A percentile compares a stretch with the other conserved stretches of the same genome.
These are phyloP conservation scores for Saccharomyces pastorianus DNA, from an alignment of 1,139 yeast genomes.

Conservation along the genomic window DNA sequence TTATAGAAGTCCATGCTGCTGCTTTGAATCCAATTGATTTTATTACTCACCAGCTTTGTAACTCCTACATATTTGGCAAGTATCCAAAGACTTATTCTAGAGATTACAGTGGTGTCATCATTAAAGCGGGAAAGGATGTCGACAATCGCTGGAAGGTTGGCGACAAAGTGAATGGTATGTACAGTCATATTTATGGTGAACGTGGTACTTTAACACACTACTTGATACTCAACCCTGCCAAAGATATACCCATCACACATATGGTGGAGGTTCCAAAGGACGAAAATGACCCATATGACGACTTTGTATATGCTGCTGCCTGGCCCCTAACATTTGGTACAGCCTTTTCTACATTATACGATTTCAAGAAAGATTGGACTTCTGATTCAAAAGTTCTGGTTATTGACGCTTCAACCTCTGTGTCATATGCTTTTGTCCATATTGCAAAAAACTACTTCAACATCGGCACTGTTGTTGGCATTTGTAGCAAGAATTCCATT, in stretches of 20 bases:
- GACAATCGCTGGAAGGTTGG: constrained; percentile 21
- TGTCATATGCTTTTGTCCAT: constrained; percentile 22
- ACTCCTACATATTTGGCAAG: constrained; percentile 9
- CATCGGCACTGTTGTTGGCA: constrained; percentile 34
- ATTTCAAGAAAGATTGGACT: constrained; percentile 15
- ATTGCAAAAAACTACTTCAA: constrained; percentile 26
- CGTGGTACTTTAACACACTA: constrained; percentile 25
- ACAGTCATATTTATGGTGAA: constrained; percentile 14
- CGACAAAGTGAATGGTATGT: constrained; percentile 22
- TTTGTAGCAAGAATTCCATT: constrained; percentile 38
- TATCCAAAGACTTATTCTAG: constrained; percentile 20
- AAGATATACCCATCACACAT: constrained; percentile 14
- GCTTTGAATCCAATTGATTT: constrained; percentile 28
- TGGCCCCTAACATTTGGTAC: constrained; percentile 29
- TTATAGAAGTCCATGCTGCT: constrained; percentile 25
- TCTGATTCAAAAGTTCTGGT: constrained; percentile 24
- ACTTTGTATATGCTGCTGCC: constrained; percentile 20
- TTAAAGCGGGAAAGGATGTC: constrained; percentile 21
- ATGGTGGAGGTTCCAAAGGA: constrained; percentile 7
- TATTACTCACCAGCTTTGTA: constrained; percentile 11
- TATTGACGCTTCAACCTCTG: constrained; percentile 30
- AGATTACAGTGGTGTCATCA: constrained; percentile 27
- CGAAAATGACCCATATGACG: constrained; percentile 10
- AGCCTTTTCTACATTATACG: constrained; percentile 18
- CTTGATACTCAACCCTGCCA: constrained; percentile 22